These are phyloP conservation scores for Sporothrix schenckii DNA, from an alignment of 2,329 filamentous ascomycete genomes.

Conservation along the genomic window DNA sequence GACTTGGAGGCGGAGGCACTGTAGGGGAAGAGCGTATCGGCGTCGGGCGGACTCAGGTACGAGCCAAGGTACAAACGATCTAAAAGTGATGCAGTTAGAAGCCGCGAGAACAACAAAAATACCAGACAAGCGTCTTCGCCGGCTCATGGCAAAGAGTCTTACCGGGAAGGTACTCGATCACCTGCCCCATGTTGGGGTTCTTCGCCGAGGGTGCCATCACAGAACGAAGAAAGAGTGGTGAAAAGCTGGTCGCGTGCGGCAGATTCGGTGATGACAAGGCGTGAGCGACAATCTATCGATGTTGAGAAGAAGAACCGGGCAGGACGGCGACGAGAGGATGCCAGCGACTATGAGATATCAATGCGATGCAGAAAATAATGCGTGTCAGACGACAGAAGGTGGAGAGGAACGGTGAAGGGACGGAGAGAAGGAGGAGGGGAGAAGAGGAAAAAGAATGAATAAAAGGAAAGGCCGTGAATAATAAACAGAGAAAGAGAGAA, in stretches of 20 bases:
- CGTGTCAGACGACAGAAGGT: background rate
- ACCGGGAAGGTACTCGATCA: constrained; percentile 97
- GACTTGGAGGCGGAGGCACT: constrained; percentile 62
- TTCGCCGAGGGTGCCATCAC: constrained; percentile 56
- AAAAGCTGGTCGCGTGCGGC: constrained; percentile 30
- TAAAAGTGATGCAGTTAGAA: constrained; percentile 48
- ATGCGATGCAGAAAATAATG: constrained; percentile 16
- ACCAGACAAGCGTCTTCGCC: constrained; percentile 31
- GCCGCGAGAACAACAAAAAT: background rate
- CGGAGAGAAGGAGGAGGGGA: constrained; percentile 26
- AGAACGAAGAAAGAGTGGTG: constrained; percentile 2
- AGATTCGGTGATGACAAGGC: background rate
- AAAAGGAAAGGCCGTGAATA: constrained; percentile 10
- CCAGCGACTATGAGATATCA: background rate
- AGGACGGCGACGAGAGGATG: background rate
- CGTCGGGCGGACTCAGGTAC: constrained; percentile 79
- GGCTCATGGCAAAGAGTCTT: constrained; percentile 42
- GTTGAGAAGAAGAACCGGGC: constrained; percentile 10
- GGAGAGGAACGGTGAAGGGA: background rate
- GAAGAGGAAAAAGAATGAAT: background rate
- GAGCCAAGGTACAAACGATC: constrained; percentile 94
- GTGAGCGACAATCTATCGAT: constrained; percentile 13
- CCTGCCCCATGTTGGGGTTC: constrained; percentile 72
- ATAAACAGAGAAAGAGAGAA: constrained; percentile 11
- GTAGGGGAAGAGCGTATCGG: constrained; percentile 85